These are phyloP conservation scores for Serendipita sp. DNA, from an alignment of 768 basidiomycete genomes.

Conservation along the genomic window DNA sequence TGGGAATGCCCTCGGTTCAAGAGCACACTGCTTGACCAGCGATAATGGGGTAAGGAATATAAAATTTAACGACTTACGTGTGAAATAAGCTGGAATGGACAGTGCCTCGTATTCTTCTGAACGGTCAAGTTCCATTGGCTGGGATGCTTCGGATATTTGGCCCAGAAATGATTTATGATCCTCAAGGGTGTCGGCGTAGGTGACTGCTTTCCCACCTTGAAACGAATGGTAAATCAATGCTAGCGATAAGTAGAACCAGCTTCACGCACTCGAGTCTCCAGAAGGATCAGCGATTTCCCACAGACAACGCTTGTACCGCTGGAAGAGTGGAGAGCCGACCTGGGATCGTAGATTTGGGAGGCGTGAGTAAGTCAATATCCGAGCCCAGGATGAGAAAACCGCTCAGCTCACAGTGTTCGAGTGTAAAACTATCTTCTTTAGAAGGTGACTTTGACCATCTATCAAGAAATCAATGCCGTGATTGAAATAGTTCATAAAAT, in stretches of 20 bases:
- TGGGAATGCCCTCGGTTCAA: no score
- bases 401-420: conserved; percentile 59
- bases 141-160: conserved; percentile 39
- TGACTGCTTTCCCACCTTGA: conserved; percentile 25
- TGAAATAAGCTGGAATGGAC: conserved; percentile 48
- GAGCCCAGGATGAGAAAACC: not conserved
- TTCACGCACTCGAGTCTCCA: not conserved
- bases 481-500: conserved; percentile 89
- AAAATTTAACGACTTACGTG: conserved; percentile 31
- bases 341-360: conserved; percentile 17
- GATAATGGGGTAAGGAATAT: no score
- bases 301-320: conserved; percentile 78
- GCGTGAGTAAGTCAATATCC: not conserved
- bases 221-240: conserved; percentile 2
- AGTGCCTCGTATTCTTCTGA: conserved; percentile 52
- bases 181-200: not conserved
- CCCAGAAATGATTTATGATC: not conserved
- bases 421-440: conserved; percentile 75
- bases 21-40: no score
- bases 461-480: conserved; percentile 80
- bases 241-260: conserved; percentile 7
- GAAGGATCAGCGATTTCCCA: conserved; percentile 44
- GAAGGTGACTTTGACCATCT: conserved; percentile 48
- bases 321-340: conserved; percentile 82
- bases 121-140: conserved; percentile 66